Evolutionary conservation across 2,329 filamentous ascomycete genomes (phyloP).

Genomic region (Hypoxylon sp.): DNA sequence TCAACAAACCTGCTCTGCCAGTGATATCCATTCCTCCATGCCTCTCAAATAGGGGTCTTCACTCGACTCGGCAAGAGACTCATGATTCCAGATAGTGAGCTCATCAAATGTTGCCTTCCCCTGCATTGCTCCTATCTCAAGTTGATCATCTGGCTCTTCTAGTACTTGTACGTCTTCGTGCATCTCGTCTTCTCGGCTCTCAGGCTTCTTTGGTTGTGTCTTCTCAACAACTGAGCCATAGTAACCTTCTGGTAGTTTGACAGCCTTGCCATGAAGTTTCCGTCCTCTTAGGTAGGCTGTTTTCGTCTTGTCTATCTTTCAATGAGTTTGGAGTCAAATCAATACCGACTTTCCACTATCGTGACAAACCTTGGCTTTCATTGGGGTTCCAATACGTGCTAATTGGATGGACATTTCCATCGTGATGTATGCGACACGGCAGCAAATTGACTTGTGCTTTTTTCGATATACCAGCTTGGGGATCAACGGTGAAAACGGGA

Average conservation of each 20-base stretch:
- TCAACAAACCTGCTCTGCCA: constrained; percentile 70
- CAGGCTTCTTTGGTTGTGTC: constrained; percentile 49
- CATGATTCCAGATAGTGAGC: constrained; percentile 86
- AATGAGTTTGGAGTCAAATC: constrained; percentile 22
- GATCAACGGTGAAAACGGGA: constrained; percentile 40
- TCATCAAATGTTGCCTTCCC: constrained; percentile 75
- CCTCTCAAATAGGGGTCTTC: constrained; percentile 77
- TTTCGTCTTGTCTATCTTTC: constrained; percentile 56
- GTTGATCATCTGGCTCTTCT: constrained; percentile 55
- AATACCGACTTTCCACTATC: neutral
- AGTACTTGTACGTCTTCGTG: constrained; percentile 52
- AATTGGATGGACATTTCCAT: constrained; percentile 72
- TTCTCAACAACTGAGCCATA: constrained; percentile 68
- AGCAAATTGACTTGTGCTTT: constrained; percentile 64
- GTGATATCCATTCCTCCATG: constrained; percentile 80
- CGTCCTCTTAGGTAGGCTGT: constrained; percentile 80
- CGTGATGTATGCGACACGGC: constrained; percentile 81
- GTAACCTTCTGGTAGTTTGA: constrained; percentile 77
- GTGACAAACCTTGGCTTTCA: constrained; percentile 56
- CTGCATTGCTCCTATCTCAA: constrained; percentile 66
- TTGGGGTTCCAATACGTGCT: constrained; percentile 76
- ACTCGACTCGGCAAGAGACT: constrained; percentile 66
- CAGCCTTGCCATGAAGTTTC: constrained; percentile 73
- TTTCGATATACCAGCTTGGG: constrained; percentile 24
- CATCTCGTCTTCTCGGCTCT: constrained; percentile 41